These are phyloP conservation scores for Ceratobasidium sp. DNA, from an alignment of 1,284 basidiomycete species.

Conservation along the genomic window DNA sequence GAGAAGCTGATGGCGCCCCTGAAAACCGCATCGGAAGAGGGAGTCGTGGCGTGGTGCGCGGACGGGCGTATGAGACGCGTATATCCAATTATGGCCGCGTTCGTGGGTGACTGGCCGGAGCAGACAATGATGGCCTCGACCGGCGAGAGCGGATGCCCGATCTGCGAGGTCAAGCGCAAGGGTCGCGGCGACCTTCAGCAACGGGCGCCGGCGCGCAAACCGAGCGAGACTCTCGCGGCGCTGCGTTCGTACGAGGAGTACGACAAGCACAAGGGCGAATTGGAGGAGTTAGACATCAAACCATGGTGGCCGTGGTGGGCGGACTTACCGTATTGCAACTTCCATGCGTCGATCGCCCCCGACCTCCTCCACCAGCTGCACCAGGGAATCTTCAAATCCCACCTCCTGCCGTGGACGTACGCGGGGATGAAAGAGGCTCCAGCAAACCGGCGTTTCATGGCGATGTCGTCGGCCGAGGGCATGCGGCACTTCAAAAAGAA, in stretches of 20 bases:
- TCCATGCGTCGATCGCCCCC: conserved; percentile 52
- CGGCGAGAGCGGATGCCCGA: not conserved
- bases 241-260: not conserved
- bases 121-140: not conserved
- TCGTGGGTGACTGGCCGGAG: not conserved
- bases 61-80: not conserved
- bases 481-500: conserved; percentile 15
- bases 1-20: not conserved
- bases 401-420: conserved; percentile 2
- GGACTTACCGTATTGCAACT: conserved; percentile 31
- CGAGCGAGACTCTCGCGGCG: not conserved
- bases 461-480: conserved; percentile 8
- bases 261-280: not conserved
- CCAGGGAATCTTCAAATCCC: conserved; percentile 57
- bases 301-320: conserved; percentile 36
- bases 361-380: conserved; percentile 57
- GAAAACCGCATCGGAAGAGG: not conserved
- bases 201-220: too few species aligned
- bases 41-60: conserved; percentile 7
- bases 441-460: not conserved
- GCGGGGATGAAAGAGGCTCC: not conserved
- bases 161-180: not conserved
- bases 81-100: conserved; percentile 3
- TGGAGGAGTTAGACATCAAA: conserved; percentile 4
- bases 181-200: not conserved